These are phyloP conservation scores for Microbotryum intermedium DNA, from an alignment of 1,284 basidiomycete genomes.

Conservation along the genomic window DNA sequence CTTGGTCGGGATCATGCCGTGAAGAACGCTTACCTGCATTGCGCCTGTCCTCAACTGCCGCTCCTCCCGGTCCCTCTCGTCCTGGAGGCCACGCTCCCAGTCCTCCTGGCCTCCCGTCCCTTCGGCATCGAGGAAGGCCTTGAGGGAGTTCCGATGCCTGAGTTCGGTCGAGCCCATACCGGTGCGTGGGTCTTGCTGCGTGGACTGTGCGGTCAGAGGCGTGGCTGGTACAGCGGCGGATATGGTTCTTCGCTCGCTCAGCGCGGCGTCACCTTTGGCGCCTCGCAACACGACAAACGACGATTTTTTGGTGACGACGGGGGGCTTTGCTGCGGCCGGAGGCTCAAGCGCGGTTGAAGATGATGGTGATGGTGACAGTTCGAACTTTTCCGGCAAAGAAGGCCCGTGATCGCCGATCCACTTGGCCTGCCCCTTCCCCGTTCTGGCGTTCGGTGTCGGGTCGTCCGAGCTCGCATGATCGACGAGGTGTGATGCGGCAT, in stretches of 20 bases:
- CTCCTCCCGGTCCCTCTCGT: slow-evolving; percentile 14
- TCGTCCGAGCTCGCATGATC: neutral
- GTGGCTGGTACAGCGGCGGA: neutral
- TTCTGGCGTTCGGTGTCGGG: neutral
- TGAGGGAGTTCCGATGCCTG: slow-evolving; percentile 25
- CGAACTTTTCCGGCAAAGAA: neutral
- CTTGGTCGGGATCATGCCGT: no score
- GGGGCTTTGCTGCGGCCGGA: neutral
- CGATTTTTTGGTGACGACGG: slow-evolving; percentile 2
- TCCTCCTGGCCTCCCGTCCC: slow-evolving; percentile 13
- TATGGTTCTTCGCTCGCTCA: slow-evolving; percentile 13
- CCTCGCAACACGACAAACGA: slow-evolving; percentile 28
- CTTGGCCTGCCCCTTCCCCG: neutral
- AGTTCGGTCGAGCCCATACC: neutral
- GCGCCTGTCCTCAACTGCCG: no score
- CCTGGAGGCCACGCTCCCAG: slow-evolving; percentile 23
- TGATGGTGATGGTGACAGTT: neutral
- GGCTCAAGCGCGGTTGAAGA: neutral
- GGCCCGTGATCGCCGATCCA: neutral
- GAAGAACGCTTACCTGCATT: no score
- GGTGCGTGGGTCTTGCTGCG: neutral
- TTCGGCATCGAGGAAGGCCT: slow-evolving; percentile 29
- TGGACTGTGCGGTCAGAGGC: neutral
- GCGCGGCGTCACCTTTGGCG: slow-evolving; percentile 22
- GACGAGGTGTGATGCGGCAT: neutral